Conservation (phyloP, 768 basidiomycete genomes). For the Floccularia luteovirens region DNA sequence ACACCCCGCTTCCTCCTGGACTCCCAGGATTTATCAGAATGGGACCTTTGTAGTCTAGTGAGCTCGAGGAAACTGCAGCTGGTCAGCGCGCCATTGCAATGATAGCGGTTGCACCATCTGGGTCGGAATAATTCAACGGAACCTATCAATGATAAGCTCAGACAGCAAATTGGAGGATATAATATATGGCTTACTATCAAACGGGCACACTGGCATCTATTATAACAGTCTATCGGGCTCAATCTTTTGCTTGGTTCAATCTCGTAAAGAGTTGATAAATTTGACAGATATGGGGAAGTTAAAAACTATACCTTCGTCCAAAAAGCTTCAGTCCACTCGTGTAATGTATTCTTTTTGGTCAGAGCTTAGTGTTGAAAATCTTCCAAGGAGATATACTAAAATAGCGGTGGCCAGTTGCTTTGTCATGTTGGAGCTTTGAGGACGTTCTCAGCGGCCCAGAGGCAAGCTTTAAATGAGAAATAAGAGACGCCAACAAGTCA, state of each 20-base stretch:
- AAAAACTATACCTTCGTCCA: too few species aligned
- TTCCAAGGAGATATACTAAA: neutral
- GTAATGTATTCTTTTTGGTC: too few species aligned
- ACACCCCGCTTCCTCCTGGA: too few species aligned
- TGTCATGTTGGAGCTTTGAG: neutral
- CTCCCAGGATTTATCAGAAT: constrained; percentile 39
- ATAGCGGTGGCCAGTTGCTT: neutral
- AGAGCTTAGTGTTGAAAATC: neutral
- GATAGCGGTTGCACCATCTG: constrained; percentile 23
- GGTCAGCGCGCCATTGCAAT: constrained; percentile 37
- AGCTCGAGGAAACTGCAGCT: constrained; percentile 17
- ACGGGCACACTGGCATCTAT: neutral
- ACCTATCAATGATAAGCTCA: too few species aligned
- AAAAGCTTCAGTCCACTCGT: too few species aligned
- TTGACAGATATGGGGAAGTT: too few species aligned
- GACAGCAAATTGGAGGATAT: too few species aligned
- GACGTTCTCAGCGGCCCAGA: too few species aligned
- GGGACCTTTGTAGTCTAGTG: constrained; percentile 30
- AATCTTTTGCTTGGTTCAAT: constrained; percentile 1
- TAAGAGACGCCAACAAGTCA: too few species aligned
- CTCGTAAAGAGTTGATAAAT: too few species aligned
- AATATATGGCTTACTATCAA: too few species aligned
- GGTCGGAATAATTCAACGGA: constrained; percentile 35
- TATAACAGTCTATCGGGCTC: neutral
- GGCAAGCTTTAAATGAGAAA: too few species aligned